phyloP scores from a whole-genome alignment of 257 asterid genomes.

The Nicotiana otophora region DNA sequence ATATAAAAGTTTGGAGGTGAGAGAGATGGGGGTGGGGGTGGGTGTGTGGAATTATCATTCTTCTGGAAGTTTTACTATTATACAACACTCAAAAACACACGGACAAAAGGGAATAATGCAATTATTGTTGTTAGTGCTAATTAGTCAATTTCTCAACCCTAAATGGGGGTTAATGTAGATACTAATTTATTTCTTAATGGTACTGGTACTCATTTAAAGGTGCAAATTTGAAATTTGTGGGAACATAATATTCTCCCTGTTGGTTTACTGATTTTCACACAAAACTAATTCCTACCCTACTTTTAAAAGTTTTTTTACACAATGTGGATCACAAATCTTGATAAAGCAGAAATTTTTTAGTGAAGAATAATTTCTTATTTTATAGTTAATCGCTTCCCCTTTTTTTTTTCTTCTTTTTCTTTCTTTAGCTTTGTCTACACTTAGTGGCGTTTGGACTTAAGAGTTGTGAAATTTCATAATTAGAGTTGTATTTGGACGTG shows the following conservation, averaged over 20 bases:
- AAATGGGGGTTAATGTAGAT: background rate
- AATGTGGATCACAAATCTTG: too few species aligned
- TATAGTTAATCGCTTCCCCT: too few species aligned
- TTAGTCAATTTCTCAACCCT: background rate
- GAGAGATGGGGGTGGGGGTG: accelerated
- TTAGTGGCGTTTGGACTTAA: too few species aligned
- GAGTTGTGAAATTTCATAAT: too few species aligned
- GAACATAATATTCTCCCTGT: background rate
- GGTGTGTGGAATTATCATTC: background rate
- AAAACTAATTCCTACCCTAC: too few species aligned
- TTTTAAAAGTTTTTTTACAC: too few species aligned
- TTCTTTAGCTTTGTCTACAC: too few species aligned
- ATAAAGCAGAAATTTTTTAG: too few species aligned
- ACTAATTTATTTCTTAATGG: background rate
- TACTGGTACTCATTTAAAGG: background rate
- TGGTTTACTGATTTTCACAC: background rate
- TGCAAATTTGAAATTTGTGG: background rate
- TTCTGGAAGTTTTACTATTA: background rate
- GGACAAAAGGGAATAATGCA: background rate
- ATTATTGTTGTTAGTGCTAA: background rate
- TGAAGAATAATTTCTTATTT: too few species aligned
- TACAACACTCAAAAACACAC: background rate
- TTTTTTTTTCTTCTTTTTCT: too few species aligned
- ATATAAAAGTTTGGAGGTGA: background rate
- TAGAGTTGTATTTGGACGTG: too few species aligned